Evolutionary conservation across 177 flowering plant genomes (phyloP).

Genomic region (Vitis hybrid): DNA sequence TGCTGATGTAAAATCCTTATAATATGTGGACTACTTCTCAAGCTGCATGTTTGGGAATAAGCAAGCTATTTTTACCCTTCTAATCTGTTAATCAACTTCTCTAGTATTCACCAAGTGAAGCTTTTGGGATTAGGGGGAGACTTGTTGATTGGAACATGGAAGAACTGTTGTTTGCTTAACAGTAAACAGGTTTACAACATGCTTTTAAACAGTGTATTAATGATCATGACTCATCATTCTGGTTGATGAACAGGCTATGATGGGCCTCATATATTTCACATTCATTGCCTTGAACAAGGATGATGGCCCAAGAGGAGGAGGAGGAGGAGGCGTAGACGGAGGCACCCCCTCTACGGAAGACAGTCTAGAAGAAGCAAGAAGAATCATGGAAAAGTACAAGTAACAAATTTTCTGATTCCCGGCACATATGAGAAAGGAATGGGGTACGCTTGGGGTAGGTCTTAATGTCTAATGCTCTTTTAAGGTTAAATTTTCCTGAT

Average conservation of each 20-base stretch:
- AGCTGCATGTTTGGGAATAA: too few relatives aligned
- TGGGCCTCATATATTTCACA: conserved; percentile 79
- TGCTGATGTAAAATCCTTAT: too few relatives aligned
- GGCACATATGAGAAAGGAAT: too few relatives aligned
- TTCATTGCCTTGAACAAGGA: conserved; percentile 86
- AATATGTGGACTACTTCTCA: too few relatives aligned
- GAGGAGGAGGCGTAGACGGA: conserved; percentile 40
- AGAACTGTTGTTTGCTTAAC: neutral
- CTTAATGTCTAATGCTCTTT: too few relatives aligned
- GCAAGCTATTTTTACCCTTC: too few relatives aligned
- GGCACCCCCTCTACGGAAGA: conserved; percentile 50
- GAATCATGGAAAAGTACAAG: conserved; percentile 96
- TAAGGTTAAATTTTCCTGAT: neutral
- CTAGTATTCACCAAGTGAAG: too few relatives aligned
- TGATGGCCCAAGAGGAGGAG: conserved; percentile 66
- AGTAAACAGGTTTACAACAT: neutral
- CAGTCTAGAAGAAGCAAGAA: conserved; percentile 84
- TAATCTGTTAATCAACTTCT: too few relatives aligned
- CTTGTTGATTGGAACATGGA: too few relatives aligned
- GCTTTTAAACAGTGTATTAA: neutral
- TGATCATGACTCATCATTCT: neutral
- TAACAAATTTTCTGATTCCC: conserved; percentile 13
- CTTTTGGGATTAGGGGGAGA: too few relatives aligned
- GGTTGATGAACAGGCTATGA: conserved; percentile 57
- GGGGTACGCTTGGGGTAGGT: neutral